Percentiles rank a stretch among this genome's conserved stretches.
phyloP scores from a whole-genome alignment of 1,284 basidiomycete genomes.

The Schizopora paradoxa region DNA sequence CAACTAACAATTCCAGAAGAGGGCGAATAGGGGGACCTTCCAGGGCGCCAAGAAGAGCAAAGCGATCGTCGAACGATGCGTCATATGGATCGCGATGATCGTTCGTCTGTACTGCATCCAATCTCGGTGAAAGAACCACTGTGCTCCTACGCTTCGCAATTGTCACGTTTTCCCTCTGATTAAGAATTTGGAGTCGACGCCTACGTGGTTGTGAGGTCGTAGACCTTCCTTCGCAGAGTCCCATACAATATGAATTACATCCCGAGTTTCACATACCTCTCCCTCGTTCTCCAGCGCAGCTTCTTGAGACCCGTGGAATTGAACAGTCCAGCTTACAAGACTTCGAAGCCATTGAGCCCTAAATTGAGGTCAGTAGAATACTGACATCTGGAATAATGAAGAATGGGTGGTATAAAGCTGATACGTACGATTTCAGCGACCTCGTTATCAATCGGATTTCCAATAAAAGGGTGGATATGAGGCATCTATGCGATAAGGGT shows the following conservation, averaged over 20 bases:
- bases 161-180: slow-evolving; percentile 4
- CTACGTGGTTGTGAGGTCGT: slow-evolving; percentile 40
- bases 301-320: slow-evolving; percentile 19
- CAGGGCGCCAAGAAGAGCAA: slow-evolving; percentile 38
- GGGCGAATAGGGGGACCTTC: slow-evolving; percentile 41
- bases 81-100: slow-evolving; percentile 22
- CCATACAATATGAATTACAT: slow-evolving; percentile 47
- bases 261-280: slow-evolving; percentile 38
- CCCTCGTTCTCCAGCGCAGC: slow-evolving; percentile 33
- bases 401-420: neutral
- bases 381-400: neutral
- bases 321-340: slow-evolving; percentile 47
- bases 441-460: slow-evolving; percentile 56
- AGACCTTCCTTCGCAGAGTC: slow-evolving; percentile 41
- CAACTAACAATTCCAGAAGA: slow-evolving; percentile 53
- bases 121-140: slow-evolving; percentile 32
- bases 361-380: slow-evolving; percentile 8
- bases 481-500: slow-evolving; percentile 49
- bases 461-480: slow-evolving; percentile 53
- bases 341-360: slow-evolving; percentile 56
- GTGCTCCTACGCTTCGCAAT: slow-evolving; percentile 41
- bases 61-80: slow-evolving; percentile 30
- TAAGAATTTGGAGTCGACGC: slow-evolving; percentile 1
- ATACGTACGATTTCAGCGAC: slow-evolving; percentile 56
- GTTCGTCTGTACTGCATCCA: slow-evolving; percentile 21